Evolutionary conservation across 305 asterid genomes (phyloP).

Genomic region (Ajuga reptans): DNA sequence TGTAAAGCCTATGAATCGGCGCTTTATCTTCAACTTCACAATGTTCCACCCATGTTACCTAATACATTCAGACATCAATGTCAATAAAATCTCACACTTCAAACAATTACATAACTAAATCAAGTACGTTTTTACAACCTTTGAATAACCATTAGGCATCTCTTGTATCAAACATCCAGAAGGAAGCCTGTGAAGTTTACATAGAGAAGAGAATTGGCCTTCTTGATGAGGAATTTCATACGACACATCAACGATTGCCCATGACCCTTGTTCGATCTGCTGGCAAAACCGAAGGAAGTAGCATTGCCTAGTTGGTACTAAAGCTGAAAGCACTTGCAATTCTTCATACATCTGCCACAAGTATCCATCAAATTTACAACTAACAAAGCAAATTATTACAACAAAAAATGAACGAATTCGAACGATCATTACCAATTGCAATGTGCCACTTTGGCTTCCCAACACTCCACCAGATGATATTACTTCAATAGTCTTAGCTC

Average conservation of each 20-base stretch:
- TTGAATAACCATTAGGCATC: constrained; percentile 92
- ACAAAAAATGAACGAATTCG: neutral
- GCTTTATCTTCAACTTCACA: constrained; percentile 74
- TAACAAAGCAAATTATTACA: neutral
- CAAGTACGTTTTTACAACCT: constrained; percentile 36
- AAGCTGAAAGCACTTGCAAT: constrained; percentile 71
- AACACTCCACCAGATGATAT: constrained; percentile 60
- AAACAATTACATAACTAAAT: neutral
- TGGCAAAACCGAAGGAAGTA: constrained; percentile 71
- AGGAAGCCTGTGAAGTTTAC: constrained; percentile 64
- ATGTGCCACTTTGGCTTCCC: constrained; percentile 60
- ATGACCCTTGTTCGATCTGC: constrained; percentile 74
- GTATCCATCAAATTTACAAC: neutral
- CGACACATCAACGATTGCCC: constrained; percentile 85
- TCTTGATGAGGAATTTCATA: constrained; percentile 65
- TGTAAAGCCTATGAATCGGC: constrained; percentile 53
- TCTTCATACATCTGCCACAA: constrained; percentile 77
- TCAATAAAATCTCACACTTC: neutral
- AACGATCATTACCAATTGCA: constrained; percentile 56
- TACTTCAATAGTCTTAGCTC: constrained; percentile 67
- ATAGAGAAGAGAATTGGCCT: constrained; percentile 40
- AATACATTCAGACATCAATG: neutral
- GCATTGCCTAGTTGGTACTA: constrained; percentile 63
- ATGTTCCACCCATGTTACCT: constrained; percentile 96
- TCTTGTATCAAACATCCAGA: constrained; percentile 93